Evolutionary conservation across 2,329 filamentous ascomycete genomes (phyloP).

Genomic region (Parastagonospora avenae): DNA sequence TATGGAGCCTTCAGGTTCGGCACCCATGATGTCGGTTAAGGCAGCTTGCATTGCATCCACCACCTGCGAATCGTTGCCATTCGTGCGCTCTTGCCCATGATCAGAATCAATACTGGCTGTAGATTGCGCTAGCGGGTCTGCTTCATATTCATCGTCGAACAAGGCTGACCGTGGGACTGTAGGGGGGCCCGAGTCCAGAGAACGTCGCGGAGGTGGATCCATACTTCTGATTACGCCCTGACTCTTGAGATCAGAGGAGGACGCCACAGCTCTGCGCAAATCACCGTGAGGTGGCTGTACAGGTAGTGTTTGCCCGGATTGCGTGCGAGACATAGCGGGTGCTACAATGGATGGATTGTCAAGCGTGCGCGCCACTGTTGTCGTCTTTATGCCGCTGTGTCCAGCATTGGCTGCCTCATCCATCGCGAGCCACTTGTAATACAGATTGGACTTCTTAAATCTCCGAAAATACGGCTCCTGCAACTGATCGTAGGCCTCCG

Average conservation of each 20-base stretch:
- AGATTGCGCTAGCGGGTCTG: constrained; percentile 76
- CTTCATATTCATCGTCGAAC: constrained; percentile 81
- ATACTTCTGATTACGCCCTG: constrained; percentile 53
- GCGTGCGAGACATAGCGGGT: constrained; percentile 52
- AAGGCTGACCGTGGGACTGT: constrained; percentile 58
- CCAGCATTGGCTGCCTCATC: constrained; percentile 65
- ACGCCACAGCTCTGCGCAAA: constrained; percentile 64
- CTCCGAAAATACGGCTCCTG: constrained; percentile 77
- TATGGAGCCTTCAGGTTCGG: constrained; percentile 71
- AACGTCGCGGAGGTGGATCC: constrained; percentile 62
- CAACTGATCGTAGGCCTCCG: constrained; percentile 81
- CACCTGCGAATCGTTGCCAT: constrained; percentile 73
- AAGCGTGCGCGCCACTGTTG: constrained; percentile 31
- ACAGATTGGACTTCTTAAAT: constrained; percentile 92
- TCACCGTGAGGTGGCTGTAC: constrained; percentile 51
- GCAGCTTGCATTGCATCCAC: constrained; percentile 93
- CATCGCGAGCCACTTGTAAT: constrained; percentile 92
- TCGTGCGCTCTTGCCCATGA: constrained; percentile 41
- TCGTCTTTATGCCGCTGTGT: constrained; percentile 31
- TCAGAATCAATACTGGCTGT: constrained; percentile 80
- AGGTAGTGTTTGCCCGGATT: constrained; percentile 51
- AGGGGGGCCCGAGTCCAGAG: constrained; percentile 68
- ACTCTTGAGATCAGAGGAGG: constrained; percentile 63
- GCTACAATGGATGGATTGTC: constrained; percentile 25
- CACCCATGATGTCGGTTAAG: constrained; percentile 88